Base-by-base conservation (phyloP, 345 rosid species). In the Lepidium aucheri region DNA sequence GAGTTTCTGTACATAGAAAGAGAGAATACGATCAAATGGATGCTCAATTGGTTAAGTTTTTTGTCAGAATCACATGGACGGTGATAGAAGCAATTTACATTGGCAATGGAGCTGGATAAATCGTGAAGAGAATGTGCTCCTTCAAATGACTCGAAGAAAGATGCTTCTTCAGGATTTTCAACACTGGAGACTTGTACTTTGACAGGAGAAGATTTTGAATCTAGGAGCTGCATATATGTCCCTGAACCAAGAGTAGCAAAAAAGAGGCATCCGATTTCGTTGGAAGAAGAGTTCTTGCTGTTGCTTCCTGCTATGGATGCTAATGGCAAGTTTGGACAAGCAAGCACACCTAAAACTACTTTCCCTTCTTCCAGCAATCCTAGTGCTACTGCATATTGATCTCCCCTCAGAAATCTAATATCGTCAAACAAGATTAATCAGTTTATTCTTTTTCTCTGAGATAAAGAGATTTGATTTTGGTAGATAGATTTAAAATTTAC, bases 301-400 rank as follows among this genome's bases (percentile, higher is more conserved):
- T 73, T 72, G 54, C 43, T 70, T 51, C 70, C 73, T 3, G 72
- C 69, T 66, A 84, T 76, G 62, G 88, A 81, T 40, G 85, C 72
- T 65, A 84, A 78, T 4, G 95, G 91, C 78, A 93, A 95, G 80
- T 90, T 93, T 14, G 97, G 98, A 74, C 98, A 90, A 78, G 92
- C 97, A 56, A 94, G 77, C 62, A 83, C 95, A 74, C 97, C 99
- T 74, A 91, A 75, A 16, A 91, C 95, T 24, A 94, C 96, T 83
- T 85, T 81, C 63, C 99, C 99, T 76, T 84, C 80, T 63, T 91
- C 97, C 9, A 94, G 84, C 80, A 94, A 72, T 18, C 83, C 99
- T 54, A 91, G 70, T 10, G 99, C 99, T 73, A 94, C 83, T 52
- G 93, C 99, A 52, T 94, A 94, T 64, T 94, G 97, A 73, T 78